Evolutionary conservation across 139 green algal genomes (phyloP), one percentile per base, ranked within the genome.

Genomic region (Diplosphaera chodatii): DNA sequence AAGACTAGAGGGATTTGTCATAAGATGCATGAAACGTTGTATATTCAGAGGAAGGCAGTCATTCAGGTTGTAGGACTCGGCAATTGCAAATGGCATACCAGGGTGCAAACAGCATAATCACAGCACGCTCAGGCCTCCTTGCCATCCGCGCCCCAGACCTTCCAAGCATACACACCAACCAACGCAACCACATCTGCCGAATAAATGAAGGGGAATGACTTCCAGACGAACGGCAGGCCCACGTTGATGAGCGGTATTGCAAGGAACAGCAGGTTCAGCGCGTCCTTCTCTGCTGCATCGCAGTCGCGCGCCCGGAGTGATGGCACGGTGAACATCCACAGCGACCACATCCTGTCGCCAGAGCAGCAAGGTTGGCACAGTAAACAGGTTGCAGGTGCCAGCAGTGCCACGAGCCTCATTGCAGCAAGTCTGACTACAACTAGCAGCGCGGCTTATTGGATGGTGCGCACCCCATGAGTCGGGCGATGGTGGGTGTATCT

Each of bases 241-340:
- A 99, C 88, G 83, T 99, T 99, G 63, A 97, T 74, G 18, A 98
- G 70, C 0, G 95, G 95, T 0, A 98, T 84, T 0, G 89, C 70
- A 40, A 98, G 71, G 82, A 99, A 99, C 10, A 98, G 80, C 33
- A 96, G 68, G 80, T 99, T 98, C 21, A 99, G 84, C 0, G 90
- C 93, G 64, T 98, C 94, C 87, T 99, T 99, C 82, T 99, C 95
- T 6, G 75, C 75, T 15, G 82, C 40, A 18, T 72, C 85, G 85
- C 95, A 99, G 67, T 99, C 92, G 30, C 91, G 81, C 15, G 95
- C 95, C 5, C 95, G 82, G 73, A 98, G 81, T 0, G 87, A 91
- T 0, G 94, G 95, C 48, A 99, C 86, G 10, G 91, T 95, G 81
- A 98, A 96, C 91, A 98, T 97, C 94, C 92, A 98, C 68, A 97